Evolutionary conservation across 768 basidiomycete species (phyloP).

Genomic region (Boletus tomentosulus): DNA sequence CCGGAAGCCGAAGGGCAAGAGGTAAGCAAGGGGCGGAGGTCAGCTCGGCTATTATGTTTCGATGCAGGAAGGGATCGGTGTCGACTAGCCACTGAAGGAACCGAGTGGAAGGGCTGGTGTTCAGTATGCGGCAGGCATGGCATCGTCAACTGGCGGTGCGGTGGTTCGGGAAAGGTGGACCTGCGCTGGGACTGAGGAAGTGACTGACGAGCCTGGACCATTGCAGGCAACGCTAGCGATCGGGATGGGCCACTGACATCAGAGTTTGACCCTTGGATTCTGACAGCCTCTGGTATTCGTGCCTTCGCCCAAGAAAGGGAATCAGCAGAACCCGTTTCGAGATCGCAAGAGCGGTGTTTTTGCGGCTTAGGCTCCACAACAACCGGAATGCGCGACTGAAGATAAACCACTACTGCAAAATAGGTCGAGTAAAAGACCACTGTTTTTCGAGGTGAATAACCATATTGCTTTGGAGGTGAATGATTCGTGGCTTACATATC

Average conservation of each 20-base stretch:
- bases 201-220: slow-evolving; percentile 3
- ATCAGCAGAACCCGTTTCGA: slow-evolving; percentile 15
- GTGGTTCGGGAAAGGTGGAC: background rate
- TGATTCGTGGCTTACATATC: slow-evolving; percentile 38
- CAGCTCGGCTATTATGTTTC: slow-evolving; percentile 4
- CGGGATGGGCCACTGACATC: background rate
- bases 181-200: slow-evolving; percentile 4
- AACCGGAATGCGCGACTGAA: slow-evolving; percentile 28
- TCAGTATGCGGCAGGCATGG: background rate
- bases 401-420: slow-evolving; percentile 37
- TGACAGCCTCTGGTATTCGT: background rate
- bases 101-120: background rate
- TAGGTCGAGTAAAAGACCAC: slow-evolving; percentile 43
- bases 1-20: background rate
- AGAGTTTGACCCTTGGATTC: background rate
- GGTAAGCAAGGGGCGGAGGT: background rate
- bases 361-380: slow-evolving; percentile 10
- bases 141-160: slow-evolving; percentile 12
- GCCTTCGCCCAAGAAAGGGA: slow-evolving; percentile 4
- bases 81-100: slow-evolving; percentile 8
- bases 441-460: slow-evolving; percentile 19
- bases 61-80: slow-evolving; percentile 24
- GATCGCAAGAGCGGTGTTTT: slow-evolving; percentile 7
- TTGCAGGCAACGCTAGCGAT: slow-evolving; percentile 9
- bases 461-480: background rate